Evolutionary conservation across 2,329 filamentous ascomycete genomes (phyloP).

Genomic region (Scedosporium apiospermum): DNA sequence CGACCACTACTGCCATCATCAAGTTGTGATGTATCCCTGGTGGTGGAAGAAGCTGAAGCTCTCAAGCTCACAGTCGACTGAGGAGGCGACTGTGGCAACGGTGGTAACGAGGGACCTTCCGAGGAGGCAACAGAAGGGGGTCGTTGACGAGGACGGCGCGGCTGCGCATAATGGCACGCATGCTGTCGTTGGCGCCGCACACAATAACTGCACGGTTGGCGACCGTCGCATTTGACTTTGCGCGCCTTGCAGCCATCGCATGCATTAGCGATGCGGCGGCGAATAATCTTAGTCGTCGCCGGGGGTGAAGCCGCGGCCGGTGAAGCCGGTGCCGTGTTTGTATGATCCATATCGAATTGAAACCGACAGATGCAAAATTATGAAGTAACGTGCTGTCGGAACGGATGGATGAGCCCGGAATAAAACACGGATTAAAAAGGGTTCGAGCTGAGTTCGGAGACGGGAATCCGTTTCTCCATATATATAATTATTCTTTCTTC

Average conservation of each 20-base stretch:
- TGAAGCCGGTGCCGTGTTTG: background rate
- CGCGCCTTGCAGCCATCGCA: slow-evolving; percentile 45
- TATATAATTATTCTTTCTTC: too few species aligned
- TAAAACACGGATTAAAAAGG: too few species aligned
- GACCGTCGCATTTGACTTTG: slow-evolving; percentile 47
- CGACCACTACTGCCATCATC: background rate
- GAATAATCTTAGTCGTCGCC: slow-evolving; percentile 14
- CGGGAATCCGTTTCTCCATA: too few species aligned
- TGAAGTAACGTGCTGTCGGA: too few species aligned
- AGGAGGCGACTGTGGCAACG: too few species aligned
- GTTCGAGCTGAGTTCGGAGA: too few species aligned
- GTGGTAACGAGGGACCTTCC: background rate
- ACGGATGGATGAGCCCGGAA: too few species aligned
- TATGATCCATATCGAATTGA: background rate
- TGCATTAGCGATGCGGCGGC: slow-evolving; percentile 39
- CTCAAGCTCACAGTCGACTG: too few species aligned
- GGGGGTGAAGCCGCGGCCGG: background rate
- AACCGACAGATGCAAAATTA: too few species aligned
- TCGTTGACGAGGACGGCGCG: slow-evolving; percentile 10
- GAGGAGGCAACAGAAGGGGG: background rate
- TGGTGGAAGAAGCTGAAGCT: background rate
- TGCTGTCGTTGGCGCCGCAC: slow-evolving; percentile 30
- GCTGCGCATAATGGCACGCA: slow-evolving; percentile 37
- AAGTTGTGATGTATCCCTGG: background rate
- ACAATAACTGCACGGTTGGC: slow-evolving; percentile 41